Evolutionary conservation across 176 grass and related monocot species (phyloP).

Genomic region (Oryza longistaminata): DNA sequence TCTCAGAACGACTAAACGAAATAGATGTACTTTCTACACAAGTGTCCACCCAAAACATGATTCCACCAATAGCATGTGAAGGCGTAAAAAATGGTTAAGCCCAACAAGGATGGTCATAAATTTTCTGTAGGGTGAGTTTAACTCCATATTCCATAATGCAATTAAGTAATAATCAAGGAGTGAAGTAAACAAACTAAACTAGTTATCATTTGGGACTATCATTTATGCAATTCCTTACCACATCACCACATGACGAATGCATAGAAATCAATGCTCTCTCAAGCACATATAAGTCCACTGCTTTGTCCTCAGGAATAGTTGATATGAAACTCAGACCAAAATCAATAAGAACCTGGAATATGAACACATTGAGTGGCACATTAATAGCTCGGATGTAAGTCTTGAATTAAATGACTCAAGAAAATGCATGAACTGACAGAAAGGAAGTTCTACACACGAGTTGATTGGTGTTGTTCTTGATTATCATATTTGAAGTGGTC

Average conservation of each 20-base stretch:
- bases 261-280: conserved; percentile 96
- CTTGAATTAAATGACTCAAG: neutral
- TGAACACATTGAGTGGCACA: conserved; percentile 14
- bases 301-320: conserved; percentile 89
- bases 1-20: neutral
- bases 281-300: conserved; percentile 89
- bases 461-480: conserved; percentile 63
- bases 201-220: neutral
- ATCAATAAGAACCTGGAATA: conserved; percentile 86
- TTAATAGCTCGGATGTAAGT: conserved; percentile 10
- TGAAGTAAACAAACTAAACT: neutral
- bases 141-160: neutral
- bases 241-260: conserved; percentile 90
- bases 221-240: conserved; percentile 59
- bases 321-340: conserved; percentile 96
- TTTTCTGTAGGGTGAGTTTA: neutral
- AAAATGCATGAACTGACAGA: conserved; percentile 1
- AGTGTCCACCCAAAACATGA: neutral
- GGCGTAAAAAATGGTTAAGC: neutral
- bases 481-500: conserved; percentile 97
- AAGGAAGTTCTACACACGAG: conserved; percentile 47
- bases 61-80: neutral
- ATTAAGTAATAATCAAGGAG: neutral
- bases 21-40: neutral
- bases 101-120: neutral